These are phyloP conservation scores for Chaetomium sp. DNA, from an alignment of 2,329 filamentous ascomycete species.

Conservation along the genomic window DNA sequence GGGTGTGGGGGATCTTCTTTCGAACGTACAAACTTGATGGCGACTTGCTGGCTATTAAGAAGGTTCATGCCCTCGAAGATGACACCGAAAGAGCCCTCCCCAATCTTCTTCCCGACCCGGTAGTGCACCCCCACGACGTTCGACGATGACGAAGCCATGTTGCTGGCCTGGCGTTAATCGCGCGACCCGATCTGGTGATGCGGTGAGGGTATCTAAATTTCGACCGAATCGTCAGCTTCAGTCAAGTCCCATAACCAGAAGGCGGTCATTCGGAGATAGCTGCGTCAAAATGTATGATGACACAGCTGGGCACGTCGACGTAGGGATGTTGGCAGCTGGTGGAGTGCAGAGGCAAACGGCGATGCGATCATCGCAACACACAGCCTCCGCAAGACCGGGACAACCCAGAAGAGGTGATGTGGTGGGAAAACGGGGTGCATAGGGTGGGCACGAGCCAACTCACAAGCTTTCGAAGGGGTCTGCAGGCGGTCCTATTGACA, in stretches of 20 bases:
- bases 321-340: not conserved
- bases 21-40: conserved; percentile 92
- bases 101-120: conserved; percentile 98
- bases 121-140: conserved; percentile 99
- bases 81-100: conserved; percentile 96
- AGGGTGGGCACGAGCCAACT: conserved; percentile 27
- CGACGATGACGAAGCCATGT: conserved; percentile 85
- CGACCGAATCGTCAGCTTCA: conserved; percentile 9
- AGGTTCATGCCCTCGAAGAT: conserved; percentile 99
- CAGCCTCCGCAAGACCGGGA: conserved; percentile 3
- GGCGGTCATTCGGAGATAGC: not conserved
- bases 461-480: conserved; percentile 21
- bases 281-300: conserved; percentile 2
- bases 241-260: not conserved
- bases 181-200: conserved; percentile 11
- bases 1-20: not conserved
- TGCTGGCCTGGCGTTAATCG: conserved; percentile 29
- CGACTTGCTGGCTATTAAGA: conserved; percentile 97
- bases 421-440: conserved; percentile 12
- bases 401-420: not conserved
- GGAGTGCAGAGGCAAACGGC: not conserved
- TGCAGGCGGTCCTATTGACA: conserved; percentile 17
- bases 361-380: not conserved
- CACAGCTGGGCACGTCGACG: not conserved
- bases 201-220: conserved; percentile 12